phyloP scores from a whole-genome alignment of 1,284 basidiomycete genomes.

The Kwoniella shivajii region DNA sequence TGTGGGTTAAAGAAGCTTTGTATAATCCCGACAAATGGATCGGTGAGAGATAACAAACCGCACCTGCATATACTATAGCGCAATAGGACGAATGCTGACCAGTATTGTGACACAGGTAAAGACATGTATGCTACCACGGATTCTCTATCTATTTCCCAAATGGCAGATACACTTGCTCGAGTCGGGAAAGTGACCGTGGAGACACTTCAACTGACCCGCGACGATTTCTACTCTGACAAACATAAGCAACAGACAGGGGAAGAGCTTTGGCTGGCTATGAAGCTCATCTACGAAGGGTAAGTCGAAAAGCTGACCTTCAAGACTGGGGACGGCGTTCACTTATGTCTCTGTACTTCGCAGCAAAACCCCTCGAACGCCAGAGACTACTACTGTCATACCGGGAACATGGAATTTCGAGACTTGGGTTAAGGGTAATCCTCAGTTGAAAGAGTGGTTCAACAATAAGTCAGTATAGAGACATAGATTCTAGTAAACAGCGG shows the following conservation, averaged over 20 bases:
- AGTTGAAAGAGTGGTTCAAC: constrained; percentile 10
- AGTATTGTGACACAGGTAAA: constrained; percentile 20
- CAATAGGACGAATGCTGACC: too few species aligned
- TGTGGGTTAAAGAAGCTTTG: constrained; percentile 37
- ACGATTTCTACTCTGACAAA: constrained; percentile 26
- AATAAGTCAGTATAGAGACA: not conserved
- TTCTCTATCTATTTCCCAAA: constrained; percentile 23
- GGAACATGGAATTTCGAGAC: constrained; percentile 24
- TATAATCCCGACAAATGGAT: constrained; percentile 37
- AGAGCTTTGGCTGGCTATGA: constrained; percentile 17
- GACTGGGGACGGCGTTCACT: not conserved
- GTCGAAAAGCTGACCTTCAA: not conserved
- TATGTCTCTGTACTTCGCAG: not conserved
- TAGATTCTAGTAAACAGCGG: too few species aligned
- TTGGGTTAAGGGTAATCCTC: constrained; percentile 23
- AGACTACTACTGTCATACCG: constrained; percentile 19
- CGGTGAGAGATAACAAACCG: constrained; percentile 21
- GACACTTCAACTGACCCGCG: constrained; percentile 23
- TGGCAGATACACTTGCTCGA: constrained; percentile 25
- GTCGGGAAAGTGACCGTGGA: constrained; percentile 28
- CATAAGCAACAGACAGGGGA: constrained; percentile 13
- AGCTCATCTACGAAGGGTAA: constrained; percentile 20
- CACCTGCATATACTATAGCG: not conserved
- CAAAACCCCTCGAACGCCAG: constrained; percentile 5
- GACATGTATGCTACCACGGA: constrained; percentile 34